These are phyloP conservation scores for Trichoderma koningiopsis DNA, from an alignment of 2,329 filamentous ascomycete genomes.

Conservation along the genomic window DNA sequence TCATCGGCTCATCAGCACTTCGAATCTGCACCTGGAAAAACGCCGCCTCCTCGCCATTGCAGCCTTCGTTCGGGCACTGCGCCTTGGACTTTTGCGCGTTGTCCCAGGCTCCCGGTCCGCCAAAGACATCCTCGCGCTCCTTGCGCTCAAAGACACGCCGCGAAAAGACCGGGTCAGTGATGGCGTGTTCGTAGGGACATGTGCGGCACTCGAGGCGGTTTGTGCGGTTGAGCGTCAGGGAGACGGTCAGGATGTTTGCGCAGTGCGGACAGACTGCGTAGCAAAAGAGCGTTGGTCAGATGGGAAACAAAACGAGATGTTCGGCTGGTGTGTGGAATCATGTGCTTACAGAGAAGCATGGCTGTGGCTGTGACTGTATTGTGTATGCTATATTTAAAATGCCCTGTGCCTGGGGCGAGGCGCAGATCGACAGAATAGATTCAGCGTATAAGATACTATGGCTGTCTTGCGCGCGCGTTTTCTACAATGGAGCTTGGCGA, in stretches of 20 bases:
- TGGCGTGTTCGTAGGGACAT: conserved; percentile 87
- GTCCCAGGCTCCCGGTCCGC: conserved; percentile 84
- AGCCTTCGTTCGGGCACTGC: conserved; percentile 80
- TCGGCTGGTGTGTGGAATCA: not conserved
- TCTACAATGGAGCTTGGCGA: not conserved
- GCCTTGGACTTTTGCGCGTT: conserved; percentile 84
- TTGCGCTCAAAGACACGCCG: conserved; percentile 85
- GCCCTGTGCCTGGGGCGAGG: not conserved
- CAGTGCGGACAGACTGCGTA: conserved; percentile 77
- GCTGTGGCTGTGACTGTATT: conserved; percentile 29
- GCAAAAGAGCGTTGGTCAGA: conserved; percentile 27
- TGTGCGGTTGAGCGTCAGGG: conserved; percentile 55
- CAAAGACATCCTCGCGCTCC: conserved; percentile 86
- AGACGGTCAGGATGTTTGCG: conserved; percentile 80
- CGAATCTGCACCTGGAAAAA: conserved; percentile 98
- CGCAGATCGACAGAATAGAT: not conserved
- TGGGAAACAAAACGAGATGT: not conserved
- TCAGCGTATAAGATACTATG: not conserved
- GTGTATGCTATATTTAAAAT: not conserved
- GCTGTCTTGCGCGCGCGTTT: not conserved
- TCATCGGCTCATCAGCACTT: conserved; percentile 98
- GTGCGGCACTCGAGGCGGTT: conserved; percentile 96
- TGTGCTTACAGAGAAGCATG: conserved; percentile 67
- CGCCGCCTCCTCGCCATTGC: conserved; percentile 81
- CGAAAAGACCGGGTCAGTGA: conserved; percentile 76